Evolutionary conservation across 345 rosid genomes (phyloP).

Genomic region (Excoecaria cochinchinensis): DNA sequence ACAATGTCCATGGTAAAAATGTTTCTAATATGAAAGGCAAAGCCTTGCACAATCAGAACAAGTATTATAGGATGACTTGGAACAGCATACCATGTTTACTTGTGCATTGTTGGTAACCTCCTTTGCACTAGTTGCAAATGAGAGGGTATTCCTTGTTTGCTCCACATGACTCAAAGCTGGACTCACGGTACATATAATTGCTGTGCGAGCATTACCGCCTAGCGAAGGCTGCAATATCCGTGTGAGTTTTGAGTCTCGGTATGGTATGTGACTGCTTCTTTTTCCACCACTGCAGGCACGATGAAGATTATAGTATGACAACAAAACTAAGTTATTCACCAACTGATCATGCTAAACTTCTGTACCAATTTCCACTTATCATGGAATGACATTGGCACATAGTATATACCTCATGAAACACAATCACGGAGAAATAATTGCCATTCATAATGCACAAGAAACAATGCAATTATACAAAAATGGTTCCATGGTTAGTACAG

Average conservation of each 20-base stretch:
- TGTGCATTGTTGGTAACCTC: conserved; percentile 89
- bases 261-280: conserved; percentile 70
- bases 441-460: neutral
- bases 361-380: neutral
- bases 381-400: neutral
- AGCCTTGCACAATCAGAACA: neutral
- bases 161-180: conserved; percentile 93
- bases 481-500: neutral
- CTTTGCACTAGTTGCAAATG: conserved; percentile 90
- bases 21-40: neutral
- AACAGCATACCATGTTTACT: conserved; percentile 76
- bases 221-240: conserved; percentile 91
- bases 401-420: neutral
- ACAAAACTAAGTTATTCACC: neutral
- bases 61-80: neutral
- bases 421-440: neutral
- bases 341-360: neutral
- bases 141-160: conserved; percentile 83
- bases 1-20: neutral
- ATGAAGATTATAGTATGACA: conserved; percentile 6
- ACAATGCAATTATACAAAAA: neutral
- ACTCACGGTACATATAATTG: conserved; percentile 91
- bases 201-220: conserved; percentile 98
- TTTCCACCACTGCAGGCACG: conserved; percentile 69
- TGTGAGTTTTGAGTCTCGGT: conserved; percentile 96